phyloP scores from a whole-genome alignment of 2,329 filamentous ascomycete species.

The Pseudogymnoascus sp. region DNA sequence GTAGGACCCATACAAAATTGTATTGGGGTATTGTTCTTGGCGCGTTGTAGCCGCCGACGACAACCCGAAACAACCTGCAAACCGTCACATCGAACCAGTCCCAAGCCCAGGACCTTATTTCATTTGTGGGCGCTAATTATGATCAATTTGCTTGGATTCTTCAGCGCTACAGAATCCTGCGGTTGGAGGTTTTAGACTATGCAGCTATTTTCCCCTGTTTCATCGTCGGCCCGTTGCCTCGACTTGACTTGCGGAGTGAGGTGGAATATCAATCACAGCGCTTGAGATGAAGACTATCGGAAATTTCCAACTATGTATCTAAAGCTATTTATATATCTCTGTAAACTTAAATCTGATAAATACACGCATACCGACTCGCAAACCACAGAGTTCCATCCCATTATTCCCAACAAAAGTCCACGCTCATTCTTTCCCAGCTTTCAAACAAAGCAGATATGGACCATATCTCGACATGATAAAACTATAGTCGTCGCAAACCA shows the following conservation, averaged over 20 bases:
- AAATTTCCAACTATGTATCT: background rate
- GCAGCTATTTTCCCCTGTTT: too few relatives aligned
- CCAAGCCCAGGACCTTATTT: too few relatives aligned
- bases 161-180: too few relatives aligned
- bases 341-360: background rate
- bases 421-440: background rate
- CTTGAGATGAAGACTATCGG: background rate
- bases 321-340: background rate
- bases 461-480: background rate
- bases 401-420: background rate
- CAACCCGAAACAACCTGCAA: too few relatives aligned
- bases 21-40: too few relatives aligned
- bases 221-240: background rate
- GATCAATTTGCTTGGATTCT: too few relatives aligned
- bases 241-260: background rate
- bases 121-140: too few relatives aligned
- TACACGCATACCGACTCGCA: background rate
- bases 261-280: background rate
- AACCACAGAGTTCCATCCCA: background rate
- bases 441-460: too few relatives aligned
- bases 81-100: too few relatives aligned
- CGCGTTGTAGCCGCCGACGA: too few relatives aligned
- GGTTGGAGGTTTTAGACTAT: too few relatives aligned
- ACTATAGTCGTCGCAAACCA: background rate
- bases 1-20: too few relatives aligned